Base-by-base conservation (phyloP, 2,329 filamentous ascomycete species). In the Neonectria sp. region DNA sequence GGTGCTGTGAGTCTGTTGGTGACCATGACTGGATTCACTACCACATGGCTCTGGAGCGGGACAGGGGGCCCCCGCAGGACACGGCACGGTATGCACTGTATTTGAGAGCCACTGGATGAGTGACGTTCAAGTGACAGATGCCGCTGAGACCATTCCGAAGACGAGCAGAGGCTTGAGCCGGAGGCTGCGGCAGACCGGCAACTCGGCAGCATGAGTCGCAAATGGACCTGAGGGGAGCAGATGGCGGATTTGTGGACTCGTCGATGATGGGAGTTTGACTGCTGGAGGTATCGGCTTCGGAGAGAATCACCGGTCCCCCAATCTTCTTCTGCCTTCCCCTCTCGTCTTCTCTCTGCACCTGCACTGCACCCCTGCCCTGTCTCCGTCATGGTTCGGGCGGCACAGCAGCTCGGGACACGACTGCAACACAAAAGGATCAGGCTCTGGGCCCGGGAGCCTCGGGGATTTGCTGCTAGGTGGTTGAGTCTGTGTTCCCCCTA, bases 151-250 rank as follows among this genome's bases (percentile, higher is more conserved):
- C 40, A 17, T 49, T 59, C 13, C 17, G 17, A 3, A 58, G 27
- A 24, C 29, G 49, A 33, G 29, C 15, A 52, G 29, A n/a, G 12
- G 58, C 49, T 52, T 60, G 57, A 60, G 40, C 17, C 40, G 29
- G 27, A 33, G 27, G 9, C 46, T 43, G 45, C 31, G 45, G 57
- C 33, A 40, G 46, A 9, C 57, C 57, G 46, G 57, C 57, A 24
- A 52, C 33, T 60, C 48, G 57, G 57, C 57, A 60, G 6, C 57
- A 60, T 53, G 46, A 52, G 35, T 45, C 48, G 40, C 48, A n/a
- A 15, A 51, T 31, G 15, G 15, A 6, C 15, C 37, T 40, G 37
- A 12, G 33, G 33, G 33, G 11, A 35, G 13, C 33, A 35, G 11
- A 31, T n/a, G 25, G 25, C 48, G 27, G 27, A 29, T 29, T 51